phyloP scores from a whole-genome alignment of 768 basidiomycete genomes.

The Boletus sp. region DNA sequence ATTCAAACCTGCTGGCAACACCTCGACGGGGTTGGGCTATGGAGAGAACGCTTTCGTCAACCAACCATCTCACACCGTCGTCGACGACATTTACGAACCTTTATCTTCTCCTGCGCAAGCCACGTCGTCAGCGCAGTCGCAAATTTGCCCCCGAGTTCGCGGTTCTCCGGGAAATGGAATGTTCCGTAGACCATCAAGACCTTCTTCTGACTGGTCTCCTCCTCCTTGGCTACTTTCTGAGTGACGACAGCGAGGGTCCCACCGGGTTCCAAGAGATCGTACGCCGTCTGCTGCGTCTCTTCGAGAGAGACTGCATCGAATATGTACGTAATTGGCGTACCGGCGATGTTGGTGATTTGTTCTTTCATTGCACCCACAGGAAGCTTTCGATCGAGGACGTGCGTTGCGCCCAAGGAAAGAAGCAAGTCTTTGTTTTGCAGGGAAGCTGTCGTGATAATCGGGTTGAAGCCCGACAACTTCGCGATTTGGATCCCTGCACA shows the following conservation, averaged over 20 bases:
- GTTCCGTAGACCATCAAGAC: constrained; percentile 7
- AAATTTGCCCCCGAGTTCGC: constrained; percentile 12
- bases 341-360: not conserved
- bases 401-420: constrained; percentile 13
- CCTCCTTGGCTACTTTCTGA: not conserved
- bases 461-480: constrained; percentile 1
- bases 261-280: constrained; percentile 28
- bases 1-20: constrained; percentile 37
- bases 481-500: constrained; percentile 33
- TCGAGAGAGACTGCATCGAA: constrained; percentile 30
- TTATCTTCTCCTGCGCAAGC: constrained; percentile 21
- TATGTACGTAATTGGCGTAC: not conserved
- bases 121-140: constrained; percentile 13
- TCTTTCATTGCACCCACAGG: constrained; percentile 9
- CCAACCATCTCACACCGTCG: not conserved
- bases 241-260: constrained; percentile 28
- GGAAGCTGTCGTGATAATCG: too few species aligned
- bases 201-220: not conserved
- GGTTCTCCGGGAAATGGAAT: constrained; percentile 5
- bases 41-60: not conserved
- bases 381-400: constrained; percentile 33
- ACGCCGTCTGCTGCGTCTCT: constrained; percentile 33
- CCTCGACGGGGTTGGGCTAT: constrained; percentile 38
- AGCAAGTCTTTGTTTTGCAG: too few species aligned
- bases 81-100: constrained; percentile 2